phyloP scores from a whole-genome alignment of 106 monocot genomes.

The Vanilla planifolia region DNA sequence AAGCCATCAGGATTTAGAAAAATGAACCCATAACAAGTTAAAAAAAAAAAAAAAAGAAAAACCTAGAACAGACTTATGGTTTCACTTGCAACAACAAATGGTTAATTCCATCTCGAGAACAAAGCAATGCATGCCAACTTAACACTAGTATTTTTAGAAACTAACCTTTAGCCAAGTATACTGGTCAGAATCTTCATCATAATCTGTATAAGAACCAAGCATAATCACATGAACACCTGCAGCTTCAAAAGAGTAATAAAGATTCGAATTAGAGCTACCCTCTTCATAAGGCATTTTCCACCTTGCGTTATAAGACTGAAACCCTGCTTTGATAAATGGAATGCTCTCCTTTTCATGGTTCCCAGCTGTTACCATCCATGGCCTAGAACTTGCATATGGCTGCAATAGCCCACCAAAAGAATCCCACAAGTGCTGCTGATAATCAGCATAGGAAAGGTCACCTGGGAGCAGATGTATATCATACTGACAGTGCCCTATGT shows the following conservation, averaged over 20 bases:
- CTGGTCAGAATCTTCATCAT: constrained; percentile 73
- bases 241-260: constrained; percentile 90
- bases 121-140: too few species aligned
- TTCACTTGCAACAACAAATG: too few species aligned
- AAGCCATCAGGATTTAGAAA: too few species aligned
- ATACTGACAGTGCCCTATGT: constrained; percentile 59
- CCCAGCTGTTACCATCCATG: constrained; percentile 97
- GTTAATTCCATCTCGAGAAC: too few species aligned
- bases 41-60: too few species aligned
- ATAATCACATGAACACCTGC: constrained; percentile 79
- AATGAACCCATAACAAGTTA: too few species aligned
- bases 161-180: constrained; percentile 90
- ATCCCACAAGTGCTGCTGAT: constrained; percentile 81
- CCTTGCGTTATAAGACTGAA: constrained; percentile 83
- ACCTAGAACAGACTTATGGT: too few species aligned
- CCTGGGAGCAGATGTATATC: constrained; percentile 85
- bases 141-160: too few species aligned
- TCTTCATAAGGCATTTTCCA: constrained; percentile 97
- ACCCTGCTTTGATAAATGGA: constrained; percentile 42
- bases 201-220: constrained; percentile 95
- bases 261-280: constrained; percentile 82
- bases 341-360: constrained; percentile 96
- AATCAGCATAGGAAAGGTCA: constrained; percentile 95
- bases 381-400: constrained; percentile 82
- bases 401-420: constrained; percentile 79